Percentiles rank a stretch among this genome's conserved stretches.
These are phyloP conservation scores for Sechiopsis laciniata DNA, from an alignment of 306 rosid species.

Conservation along the genomic window DNA sequence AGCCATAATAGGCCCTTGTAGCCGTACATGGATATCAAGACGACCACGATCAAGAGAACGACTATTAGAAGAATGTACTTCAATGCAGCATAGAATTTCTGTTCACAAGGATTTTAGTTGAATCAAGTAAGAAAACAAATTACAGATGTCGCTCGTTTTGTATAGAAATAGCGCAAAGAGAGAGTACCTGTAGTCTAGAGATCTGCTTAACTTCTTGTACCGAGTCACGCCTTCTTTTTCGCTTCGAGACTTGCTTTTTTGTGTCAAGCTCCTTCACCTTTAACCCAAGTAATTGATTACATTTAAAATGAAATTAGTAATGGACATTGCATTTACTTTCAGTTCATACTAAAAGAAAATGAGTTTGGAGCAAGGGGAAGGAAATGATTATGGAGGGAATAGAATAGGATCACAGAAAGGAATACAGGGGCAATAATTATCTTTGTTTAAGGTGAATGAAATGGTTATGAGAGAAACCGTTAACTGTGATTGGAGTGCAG, in stretches of 20 bases:
- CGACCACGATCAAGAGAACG: constrained; percentile 35
- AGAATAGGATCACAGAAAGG: too few relatives aligned
- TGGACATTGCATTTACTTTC: background rate
- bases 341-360: too few relatives aligned
- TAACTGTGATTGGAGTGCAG: too few relatives aligned
- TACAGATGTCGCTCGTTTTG: background rate
- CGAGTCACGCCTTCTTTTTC: constrained; percentile 52
- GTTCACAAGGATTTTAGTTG: constrained; percentile 27
- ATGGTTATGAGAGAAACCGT: too few relatives aligned
- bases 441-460: too few relatives aligned
- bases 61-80: constrained; percentile 50
- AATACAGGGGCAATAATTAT: too few relatives aligned
- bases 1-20: constrained; percentile 67
- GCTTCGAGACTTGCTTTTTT: constrained; percentile 47
- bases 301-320: background rate
- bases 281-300: constrained; percentile 13
- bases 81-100: constrained; percentile 42
- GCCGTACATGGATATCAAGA: constrained; percentile 43
- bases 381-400: too few relatives aligned
- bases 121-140: background rate
- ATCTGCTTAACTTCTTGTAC: constrained; percentile 43
- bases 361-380: too few relatives aligned
- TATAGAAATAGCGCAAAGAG: background rate
- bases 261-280: constrained; percentile 59
- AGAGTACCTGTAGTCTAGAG: constrained; percentile 58